phyloP scores from a whole-genome alignment of 768 basidiomycete species.

The Russula foetens region DNA sequence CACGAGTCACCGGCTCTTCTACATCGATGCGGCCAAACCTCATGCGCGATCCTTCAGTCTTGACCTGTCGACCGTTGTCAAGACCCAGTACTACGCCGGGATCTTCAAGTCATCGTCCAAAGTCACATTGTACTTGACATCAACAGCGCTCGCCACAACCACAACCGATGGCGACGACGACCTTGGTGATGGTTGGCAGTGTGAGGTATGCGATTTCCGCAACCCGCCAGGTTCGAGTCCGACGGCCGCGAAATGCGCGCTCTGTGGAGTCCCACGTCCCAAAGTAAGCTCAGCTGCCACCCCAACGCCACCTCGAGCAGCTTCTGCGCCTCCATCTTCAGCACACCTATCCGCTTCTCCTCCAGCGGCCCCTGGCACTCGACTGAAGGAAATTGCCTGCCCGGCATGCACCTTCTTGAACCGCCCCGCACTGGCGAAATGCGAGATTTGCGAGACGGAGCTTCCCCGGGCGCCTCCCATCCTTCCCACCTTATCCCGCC shows the following conservation, averaged over 20 bases:
- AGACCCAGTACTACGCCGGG: constrained; percentile 85
- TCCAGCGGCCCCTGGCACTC: constrained; percentile 30
- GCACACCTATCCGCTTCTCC: constrained; percentile 34
- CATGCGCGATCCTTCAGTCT: constrained; percentile 56
- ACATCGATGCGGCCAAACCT: constrained; percentile 49
- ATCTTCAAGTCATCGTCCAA: constrained; percentile 87
- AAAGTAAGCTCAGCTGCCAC: constrained; percentile 25
- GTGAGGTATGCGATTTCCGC: constrained; percentile 78
- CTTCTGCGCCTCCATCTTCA: constrained; percentile 15
- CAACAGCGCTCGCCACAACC: constrained; percentile 20
- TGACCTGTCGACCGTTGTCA: constrained; percentile 52
- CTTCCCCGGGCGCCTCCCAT: constrained; percentile 35
- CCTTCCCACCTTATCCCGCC: constrained; percentile 43
- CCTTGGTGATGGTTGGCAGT: constrained; percentile 64
- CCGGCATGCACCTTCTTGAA: constrained; percentile 91
- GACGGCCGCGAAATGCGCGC: constrained; percentile 55
- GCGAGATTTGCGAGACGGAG: constrained; percentile 81
- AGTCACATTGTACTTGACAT: constrained; percentile 64
- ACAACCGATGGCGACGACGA: constrained; percentile 22
- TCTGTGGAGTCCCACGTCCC: constrained; percentile 74
- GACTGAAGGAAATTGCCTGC: constrained; percentile 48
- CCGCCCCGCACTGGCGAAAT: constrained; percentile 57
- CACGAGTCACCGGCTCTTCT: constrained; percentile 82
- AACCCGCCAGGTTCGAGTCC: constrained; percentile 75
- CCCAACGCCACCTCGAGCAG: constrained; percentile 19